These are phyloP conservation scores for Juncus effusus DNA, from an alignment of 176 grass and related monocot species.

Conservation along the genomic window DNA sequence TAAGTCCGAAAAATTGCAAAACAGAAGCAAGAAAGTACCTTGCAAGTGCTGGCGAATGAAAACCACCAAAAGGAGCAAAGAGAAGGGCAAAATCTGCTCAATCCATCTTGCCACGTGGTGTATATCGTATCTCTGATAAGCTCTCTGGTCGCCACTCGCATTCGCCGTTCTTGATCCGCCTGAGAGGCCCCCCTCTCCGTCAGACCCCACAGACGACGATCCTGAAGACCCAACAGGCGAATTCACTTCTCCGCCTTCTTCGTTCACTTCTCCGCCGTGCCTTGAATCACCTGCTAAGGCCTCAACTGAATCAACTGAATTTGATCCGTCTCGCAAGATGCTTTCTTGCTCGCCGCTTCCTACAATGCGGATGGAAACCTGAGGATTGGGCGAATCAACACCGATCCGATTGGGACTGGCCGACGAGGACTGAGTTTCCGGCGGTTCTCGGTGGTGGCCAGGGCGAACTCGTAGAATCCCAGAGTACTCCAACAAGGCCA, in stretches of 20 bases:
- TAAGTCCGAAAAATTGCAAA: neutral
- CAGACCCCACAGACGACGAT: conserved; percentile 26
- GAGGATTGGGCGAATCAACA: conserved; percentile 20
- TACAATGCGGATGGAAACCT: conserved; percentile 93
- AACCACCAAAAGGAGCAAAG: conserved; percentile 87
- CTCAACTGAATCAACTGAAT: conserved; percentile 25
- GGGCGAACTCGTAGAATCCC: conserved; percentile 53
- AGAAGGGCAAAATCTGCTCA: conserved; percentile 94
- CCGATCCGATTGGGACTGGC: conserved; percentile 25
- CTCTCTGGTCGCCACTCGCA: conserved; percentile 42
- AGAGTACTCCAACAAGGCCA: conserved; percentile 85
- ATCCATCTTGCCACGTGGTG: conserved; percentile 92
- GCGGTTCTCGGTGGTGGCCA: conserved; percentile 22
- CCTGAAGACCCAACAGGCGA: conserved; percentile 8
- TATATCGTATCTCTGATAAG: conserved; percentile 88
- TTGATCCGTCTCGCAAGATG: conserved; percentile 2
- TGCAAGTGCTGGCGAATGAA: conserved; percentile 98
- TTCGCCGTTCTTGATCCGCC: conserved; percentile 26
- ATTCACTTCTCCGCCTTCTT: conserved; percentile 35
- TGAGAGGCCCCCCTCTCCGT: conserved; percentile 38
- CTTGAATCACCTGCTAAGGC: conserved; percentile 26
- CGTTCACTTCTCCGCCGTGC: conserved; percentile 24
- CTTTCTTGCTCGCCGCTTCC: conserved; percentile 53
- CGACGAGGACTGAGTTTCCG: conserved; percentile 21
- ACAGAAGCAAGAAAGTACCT: conserved; percentile 39